Evolutionary conservation across 2,329 filamentous ascomycete species (phyloP).

Genomic region (Fusarium avenaceum): DNA sequence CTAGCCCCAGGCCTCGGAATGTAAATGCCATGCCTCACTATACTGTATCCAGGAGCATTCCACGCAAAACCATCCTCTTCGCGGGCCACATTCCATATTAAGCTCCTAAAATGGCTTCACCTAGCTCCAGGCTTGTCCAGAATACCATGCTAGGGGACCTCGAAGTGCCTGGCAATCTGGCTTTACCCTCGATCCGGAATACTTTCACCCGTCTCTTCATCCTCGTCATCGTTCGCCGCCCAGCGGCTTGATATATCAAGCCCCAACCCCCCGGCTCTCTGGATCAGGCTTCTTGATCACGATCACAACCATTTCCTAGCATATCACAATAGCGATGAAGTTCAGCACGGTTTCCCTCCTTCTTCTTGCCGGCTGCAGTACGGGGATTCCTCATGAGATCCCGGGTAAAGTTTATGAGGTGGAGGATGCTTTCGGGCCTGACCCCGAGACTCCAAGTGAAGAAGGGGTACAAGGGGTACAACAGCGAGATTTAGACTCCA

Average conservation of each 20-base stretch:
- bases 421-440: neutral
- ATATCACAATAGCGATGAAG: conserved; percentile 29
- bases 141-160: conserved; percentile 30
- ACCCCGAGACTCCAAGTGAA: neutral
- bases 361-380: conserved; percentile 35
- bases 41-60: conserved; percentile 37
- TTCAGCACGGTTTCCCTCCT: conserved; percentile 43
- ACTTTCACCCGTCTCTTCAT: neutral
- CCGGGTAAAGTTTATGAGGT: conserved; percentile 20
- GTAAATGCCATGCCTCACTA: conserved; percentile 25
- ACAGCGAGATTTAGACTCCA: neutral
- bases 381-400: conserved; percentile 29
- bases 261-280: conserved; percentile 2
- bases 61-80: conserved; percentile 23
- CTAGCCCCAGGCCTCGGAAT: conserved; percentile 34
- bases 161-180: conserved; percentile 21
- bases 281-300: neutral
- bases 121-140: conserved; percentile 32
- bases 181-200: conserved; percentile 34
- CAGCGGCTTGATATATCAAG: conserved; percentile 41
- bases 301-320: conserved; percentile 1
- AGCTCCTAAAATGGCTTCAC: conserved; percentile 36
- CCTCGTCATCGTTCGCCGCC: neutral
- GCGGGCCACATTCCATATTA: conserved; percentile 38
- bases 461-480: neutral